Evolutionary conservation across 345 rosid species (phyloP).

Genomic region (Arabis hirsuta): DNA sequence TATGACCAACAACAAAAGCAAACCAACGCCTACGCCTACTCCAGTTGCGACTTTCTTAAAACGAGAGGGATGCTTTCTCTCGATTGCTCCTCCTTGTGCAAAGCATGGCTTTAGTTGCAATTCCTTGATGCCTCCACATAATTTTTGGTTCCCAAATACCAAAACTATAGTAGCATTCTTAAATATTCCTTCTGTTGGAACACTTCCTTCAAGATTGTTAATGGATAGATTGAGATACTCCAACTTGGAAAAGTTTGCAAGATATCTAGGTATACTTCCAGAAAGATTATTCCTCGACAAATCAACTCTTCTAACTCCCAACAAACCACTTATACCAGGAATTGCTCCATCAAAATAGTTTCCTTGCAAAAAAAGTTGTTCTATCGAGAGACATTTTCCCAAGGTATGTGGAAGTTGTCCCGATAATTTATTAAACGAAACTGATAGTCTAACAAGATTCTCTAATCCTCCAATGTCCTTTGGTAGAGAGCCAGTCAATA

Average conservation of each 20-base stretch:
- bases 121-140: background rate
- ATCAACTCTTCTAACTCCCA: background rate
- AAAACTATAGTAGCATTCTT: background rate
- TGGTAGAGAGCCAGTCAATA: background rate
- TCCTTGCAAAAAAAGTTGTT: background rate
- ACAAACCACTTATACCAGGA: background rate
- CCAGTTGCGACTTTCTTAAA: background rate
- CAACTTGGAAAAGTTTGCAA: slow-evolving; percentile 9
- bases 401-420: background rate
- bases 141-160: background rate
- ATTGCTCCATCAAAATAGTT: slow-evolving; percentile 13
- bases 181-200: slow-evolving; percentile 4
- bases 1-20: background rate
- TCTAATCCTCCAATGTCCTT: background rate
- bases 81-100: background rate
- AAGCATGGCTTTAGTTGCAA: background rate
- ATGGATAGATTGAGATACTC: slow-evolving; percentile 12
- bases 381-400: slow-evolving; percentile 5
- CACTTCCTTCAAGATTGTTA: background rate
- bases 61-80: background rate
- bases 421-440: background rate
- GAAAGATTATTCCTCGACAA: slow-evolving; percentile 2
- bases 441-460: background rate
- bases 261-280: slow-evolving; percentile 21
- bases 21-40: background rate